phyloP scores from a whole-genome alignment of 2,329 filamentous ascomycete genomes.

The Orbilia brochopaga region DNA sequence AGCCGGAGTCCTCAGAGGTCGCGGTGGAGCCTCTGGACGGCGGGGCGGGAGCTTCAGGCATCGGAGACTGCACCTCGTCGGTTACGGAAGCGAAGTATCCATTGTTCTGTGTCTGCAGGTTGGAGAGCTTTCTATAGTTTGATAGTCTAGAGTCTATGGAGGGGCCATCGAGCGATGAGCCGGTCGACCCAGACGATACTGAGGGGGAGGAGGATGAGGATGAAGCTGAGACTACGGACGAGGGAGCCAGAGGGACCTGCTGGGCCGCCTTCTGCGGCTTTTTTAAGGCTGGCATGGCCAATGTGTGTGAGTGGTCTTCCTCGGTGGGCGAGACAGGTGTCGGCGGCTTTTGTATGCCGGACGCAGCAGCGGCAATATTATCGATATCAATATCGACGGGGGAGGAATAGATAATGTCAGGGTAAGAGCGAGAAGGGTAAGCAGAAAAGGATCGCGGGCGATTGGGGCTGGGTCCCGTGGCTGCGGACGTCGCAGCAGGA shows the following conservation, averaged over 20 bases:
- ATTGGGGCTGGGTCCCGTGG: slow-evolving; percentile 30
- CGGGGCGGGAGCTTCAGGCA: slow-evolving; percentile 47
- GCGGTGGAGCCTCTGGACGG: slow-evolving; percentile 44
- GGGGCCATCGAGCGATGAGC: slow-evolving; percentile 33
- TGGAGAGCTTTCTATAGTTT: slow-evolving; percentile 47
- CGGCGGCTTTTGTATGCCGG: slow-evolving; percentile 31
- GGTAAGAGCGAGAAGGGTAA: slow-evolving; percentile 18
- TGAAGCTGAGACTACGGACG: slow-evolving; percentile 45
- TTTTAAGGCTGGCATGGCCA: slow-evolving; percentile 46
- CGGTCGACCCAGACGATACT: slow-evolving; percentile 42
- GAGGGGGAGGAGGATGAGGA: slow-evolving; percentile 46
- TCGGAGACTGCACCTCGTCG: slow-evolving; percentile 47
- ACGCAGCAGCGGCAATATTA: background rate
- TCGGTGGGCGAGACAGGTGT: slow-evolving; percentile 43
- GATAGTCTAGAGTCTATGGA: slow-evolving; percentile 33
- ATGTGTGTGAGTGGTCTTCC: slow-evolving; percentile 29
- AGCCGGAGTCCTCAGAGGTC: slow-evolving; percentile 44
- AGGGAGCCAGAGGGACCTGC: slow-evolving; percentile 43
- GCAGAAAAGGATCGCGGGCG: slow-evolving; percentile 46
- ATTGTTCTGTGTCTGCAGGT: slow-evolving; percentile 46
- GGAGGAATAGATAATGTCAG: slow-evolving; percentile 5
- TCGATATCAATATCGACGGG: background rate
- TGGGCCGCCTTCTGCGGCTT: slow-evolving; percentile 43
- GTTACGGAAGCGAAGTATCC: slow-evolving; percentile 47
- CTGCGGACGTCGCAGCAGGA: slow-evolving; percentile 12